Evolutionary conservation across 2,329 filamentous ascomycete genomes (phyloP).

Genomic region (Colletotrichum trifolii): DNA sequence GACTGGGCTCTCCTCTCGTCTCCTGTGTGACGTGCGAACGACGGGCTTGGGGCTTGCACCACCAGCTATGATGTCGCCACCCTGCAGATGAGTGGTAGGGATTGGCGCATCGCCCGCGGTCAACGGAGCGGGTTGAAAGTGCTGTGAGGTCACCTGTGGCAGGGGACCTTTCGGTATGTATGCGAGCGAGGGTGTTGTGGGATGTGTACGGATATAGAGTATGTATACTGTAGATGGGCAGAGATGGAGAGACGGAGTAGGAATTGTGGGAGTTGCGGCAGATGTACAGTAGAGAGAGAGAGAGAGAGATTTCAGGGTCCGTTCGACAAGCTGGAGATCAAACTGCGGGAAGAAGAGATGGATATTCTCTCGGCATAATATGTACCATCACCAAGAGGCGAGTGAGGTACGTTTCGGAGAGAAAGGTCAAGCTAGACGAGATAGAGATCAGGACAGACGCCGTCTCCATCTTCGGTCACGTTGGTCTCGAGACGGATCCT

Average conservation of each 20-base stretch:
- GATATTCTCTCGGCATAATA: too few relatives aligned
- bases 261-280: constrained; percentile 3
- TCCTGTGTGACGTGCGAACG: constrained; percentile 18
- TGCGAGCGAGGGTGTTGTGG: background rate
- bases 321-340: too few relatives aligned
- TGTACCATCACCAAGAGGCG: too few relatives aligned
- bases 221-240: too few relatives aligned
- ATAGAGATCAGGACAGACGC: background rate
- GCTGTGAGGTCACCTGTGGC: constrained; percentile 24
- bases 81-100: constrained; percentile 31
- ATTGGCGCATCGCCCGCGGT: constrained; percentile 29
- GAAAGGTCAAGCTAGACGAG: too few relatives aligned
- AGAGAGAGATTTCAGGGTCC: background rate
- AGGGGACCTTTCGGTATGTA: background rate
- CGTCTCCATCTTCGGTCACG: background rate
- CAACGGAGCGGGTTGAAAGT: constrained; percentile 20
- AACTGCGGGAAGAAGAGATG: too few relatives aligned
- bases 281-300: background rate
- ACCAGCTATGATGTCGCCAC: constrained; percentile 35
- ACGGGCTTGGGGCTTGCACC: constrained; percentile 5
- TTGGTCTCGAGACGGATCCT: constrained; percentile 1
- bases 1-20: too few relatives aligned
- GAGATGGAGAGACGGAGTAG: background rate
- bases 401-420: too few relatives aligned
- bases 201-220: too few relatives aligned